Conservation (phyloP, 2,329 filamentous ascomycete species). For the Alternaria arbusti region DNA sequence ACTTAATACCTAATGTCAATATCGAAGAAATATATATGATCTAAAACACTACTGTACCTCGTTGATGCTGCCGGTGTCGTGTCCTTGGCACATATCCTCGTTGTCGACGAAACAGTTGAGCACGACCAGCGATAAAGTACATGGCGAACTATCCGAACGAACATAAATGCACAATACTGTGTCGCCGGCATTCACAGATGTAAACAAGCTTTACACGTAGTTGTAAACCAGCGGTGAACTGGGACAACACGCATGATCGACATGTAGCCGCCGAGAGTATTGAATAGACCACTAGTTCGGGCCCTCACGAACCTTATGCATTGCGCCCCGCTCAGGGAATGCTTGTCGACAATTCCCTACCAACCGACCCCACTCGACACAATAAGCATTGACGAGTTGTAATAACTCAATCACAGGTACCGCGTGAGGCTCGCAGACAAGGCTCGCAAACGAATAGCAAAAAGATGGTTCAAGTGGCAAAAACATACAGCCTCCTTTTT, state of each 20-base stretch:
- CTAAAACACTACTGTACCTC: not conserved
- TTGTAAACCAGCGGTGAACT: not conserved
- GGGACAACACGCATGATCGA: not conserved
- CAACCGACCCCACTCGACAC: not conserved
- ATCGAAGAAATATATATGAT: not conserved
- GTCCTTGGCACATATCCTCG: not conserved
- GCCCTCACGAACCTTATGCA: not conserved
- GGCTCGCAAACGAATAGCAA: not conserved
- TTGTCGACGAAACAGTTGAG: too few relatives aligned
- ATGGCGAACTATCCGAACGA: not conserved
- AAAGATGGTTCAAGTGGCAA: not conserved
- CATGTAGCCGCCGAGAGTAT: not conserved
- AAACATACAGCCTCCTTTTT: not conserved
- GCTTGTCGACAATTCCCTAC: not conserved
- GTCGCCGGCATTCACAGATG: not conserved
- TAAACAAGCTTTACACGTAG: fast-evolving
- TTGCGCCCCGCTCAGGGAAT: not conserved
- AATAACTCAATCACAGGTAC: too few relatives aligned
- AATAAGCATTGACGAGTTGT: not conserved
- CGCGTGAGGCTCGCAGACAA: not conserved
- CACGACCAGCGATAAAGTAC: not conserved
- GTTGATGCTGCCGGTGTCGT: not conserved
- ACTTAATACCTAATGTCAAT: slow-evolving; percentile 21
- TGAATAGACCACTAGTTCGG: not conserved
- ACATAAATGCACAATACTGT: not conserved